phyloP scores from a whole-genome alignment of 495 filamentous ascomycete species.

The Hypoxylon intermedium region DNA sequence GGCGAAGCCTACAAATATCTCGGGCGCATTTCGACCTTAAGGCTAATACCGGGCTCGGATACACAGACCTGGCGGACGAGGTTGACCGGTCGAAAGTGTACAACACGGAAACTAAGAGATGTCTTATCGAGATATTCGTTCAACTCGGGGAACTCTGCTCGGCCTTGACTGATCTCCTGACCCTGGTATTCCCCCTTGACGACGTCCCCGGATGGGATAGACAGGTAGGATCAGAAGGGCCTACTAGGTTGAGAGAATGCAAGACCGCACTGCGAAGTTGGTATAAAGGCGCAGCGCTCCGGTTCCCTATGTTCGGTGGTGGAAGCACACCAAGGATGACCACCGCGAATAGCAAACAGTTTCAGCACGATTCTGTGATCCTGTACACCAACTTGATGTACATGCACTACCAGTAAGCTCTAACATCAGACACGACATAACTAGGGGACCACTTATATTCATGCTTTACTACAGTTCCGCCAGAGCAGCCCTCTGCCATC shows the following conservation, averaged over 20 bases:
- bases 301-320: constrained; percentile 43
- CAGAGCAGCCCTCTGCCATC: constrained; percentile 43
- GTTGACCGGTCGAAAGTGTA: constrained; percentile 53
- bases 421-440: background rate
- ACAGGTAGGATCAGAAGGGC: constrained; percentile 32
- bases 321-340: constrained; percentile 29
- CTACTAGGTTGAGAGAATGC: constrained; percentile 32
- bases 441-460: constrained; percentile 23
- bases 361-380: constrained; percentile 46
- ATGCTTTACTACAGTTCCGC: constrained; percentile 35
- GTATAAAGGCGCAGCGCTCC: constrained; percentile 40
- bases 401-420: constrained; percentile 60
- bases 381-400: constrained; percentile 55
- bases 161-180: constrained; percentile 54
- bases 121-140: constrained; percentile 51
- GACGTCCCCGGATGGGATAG: constrained; percentile 44
- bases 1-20: constrained; percentile 56
- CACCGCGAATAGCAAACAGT: constrained; percentile 27
- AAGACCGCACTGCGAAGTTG: constrained; percentile 42
- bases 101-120: constrained; percentile 49
- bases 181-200: constrained; percentile 50
- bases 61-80: constrained; percentile 54
- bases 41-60: constrained; percentile 42
- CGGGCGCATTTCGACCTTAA: constrained; percentile 49
- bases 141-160: constrained; percentile 56